phyloP scores from a whole-genome alignment of 805 yeast species.

The Candida sonorensis region DNA sequence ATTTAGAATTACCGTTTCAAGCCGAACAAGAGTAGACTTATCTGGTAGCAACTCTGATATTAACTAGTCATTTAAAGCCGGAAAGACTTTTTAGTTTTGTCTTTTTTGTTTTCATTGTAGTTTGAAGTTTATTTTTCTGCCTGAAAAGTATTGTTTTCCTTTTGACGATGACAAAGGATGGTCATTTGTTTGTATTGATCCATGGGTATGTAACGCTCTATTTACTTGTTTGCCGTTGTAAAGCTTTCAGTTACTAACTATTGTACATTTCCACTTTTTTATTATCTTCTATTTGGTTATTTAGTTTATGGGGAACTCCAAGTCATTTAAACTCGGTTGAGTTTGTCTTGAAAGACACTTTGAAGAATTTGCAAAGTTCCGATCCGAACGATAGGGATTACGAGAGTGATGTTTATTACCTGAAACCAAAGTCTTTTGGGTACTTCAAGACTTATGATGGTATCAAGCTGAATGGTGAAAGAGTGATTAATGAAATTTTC shows the following conservation, averaged over 20 bases:
- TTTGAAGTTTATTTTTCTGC: too few relatives aligned
- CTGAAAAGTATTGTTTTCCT: too few relatives aligned
- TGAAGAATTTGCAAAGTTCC: conserved; percentile 18
- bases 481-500: conserved; percentile 62
- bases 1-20: too few relatives aligned
- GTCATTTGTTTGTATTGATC: conserved; percentile 62
- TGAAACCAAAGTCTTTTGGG: conserved; percentile 53
- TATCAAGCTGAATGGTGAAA: conserved; percentile 60
- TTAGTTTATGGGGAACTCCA: conserved; percentile 56
- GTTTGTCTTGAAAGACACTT: conserved; percentile 31
- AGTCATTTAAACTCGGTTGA: conserved; percentile 46
- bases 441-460: conserved; percentile 85
- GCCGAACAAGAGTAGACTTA: too few relatives aligned
- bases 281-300: not conserved
- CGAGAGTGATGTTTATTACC: conserved; percentile 24
- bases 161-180: conserved; percentile 9
- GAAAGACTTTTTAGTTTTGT: too few relatives aligned
- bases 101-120: not conserved
- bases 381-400: not conserved
- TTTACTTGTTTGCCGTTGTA: too few relatives aligned
- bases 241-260: too few relatives aligned
- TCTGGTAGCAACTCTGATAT: too few relatives aligned
- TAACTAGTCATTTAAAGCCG: too few relatives aligned
- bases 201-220: conserved; percentile 78
- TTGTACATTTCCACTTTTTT: too few relatives aligned